These are phyloP conservation scores for Myxozyma neotropica DNA, from an alignment of 805 yeast species.

Conservation along the genomic window DNA sequence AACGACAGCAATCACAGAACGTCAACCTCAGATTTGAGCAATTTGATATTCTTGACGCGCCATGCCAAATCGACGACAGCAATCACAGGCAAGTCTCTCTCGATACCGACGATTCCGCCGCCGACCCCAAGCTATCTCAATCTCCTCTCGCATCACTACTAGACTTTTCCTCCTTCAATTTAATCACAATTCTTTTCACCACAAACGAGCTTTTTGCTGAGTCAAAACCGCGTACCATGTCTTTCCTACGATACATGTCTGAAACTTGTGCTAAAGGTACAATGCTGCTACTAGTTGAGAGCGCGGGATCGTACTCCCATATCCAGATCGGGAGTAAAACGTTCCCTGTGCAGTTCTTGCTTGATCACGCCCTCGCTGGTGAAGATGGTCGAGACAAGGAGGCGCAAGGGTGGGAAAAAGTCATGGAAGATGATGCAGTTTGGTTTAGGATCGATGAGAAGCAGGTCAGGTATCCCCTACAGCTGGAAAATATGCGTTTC, in stretches of 20 bases:
- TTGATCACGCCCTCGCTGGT: constrained; percentile 63
- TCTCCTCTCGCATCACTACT: not conserved
- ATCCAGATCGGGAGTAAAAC: constrained; percentile 72
- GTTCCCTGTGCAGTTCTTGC: constrained; percentile 79
- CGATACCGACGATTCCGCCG: not conserved
- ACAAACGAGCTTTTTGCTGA: constrained; percentile 83
- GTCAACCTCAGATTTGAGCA: constrained; percentile 17
- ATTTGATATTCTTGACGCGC: constrained; percentile 31
- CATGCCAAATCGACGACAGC: constrained; percentile 16
- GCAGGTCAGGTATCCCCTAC: constrained; percentile 58
- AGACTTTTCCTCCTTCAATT: constrained; percentile 41
- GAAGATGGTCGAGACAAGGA: constrained; percentile 39
- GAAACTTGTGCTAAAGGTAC: constrained; percentile 58
- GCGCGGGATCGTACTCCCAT: constrained; percentile 89
- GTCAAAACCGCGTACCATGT: constrained; percentile 61
- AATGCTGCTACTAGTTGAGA: constrained; percentile 69
- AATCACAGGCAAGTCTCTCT: not conserved
- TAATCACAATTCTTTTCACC: constrained; percentile 78
- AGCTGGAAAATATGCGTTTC: constrained; percentile 85
- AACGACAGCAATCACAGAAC: not conserved
- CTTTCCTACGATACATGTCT: constrained; percentile 58
- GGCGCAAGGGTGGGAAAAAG: constrained; percentile 61
- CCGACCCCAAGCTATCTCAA: not conserved
- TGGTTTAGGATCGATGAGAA: constrained; percentile 71
- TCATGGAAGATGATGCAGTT: constrained; percentile 68